Evolutionary conservation across 768 basidiomycete species (phyloP), one percentile per base, ranked within the genome.

Genomic region (Tephrocybe sp.): DNA sequence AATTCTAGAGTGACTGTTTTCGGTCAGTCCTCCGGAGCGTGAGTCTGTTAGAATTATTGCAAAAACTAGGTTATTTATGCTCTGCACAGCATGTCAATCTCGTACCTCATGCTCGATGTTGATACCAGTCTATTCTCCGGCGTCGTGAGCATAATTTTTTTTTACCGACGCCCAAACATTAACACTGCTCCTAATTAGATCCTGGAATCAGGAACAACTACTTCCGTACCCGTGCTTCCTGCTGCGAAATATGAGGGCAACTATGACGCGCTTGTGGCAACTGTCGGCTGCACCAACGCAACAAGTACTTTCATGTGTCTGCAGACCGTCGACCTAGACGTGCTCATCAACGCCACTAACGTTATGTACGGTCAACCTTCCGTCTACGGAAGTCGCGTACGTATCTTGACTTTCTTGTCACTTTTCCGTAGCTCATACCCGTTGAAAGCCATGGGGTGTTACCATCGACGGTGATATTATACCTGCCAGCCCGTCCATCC

Each of bases 21-120:
- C 44, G 83, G 82, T n/a, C 72, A 83, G 53, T 76, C 74, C 34
- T 82, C 81, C 8, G 81, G 82, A 5, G 76, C 80, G 59, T 58
- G 40, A 16, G 75, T 76, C 43, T 1, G 16, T n/a, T 5, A 6
- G 12, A 6, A 30, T 30, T 30, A 6, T 12, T 30, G 28, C 6
- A 5, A 35, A 11, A 35, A 11, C 16, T 19, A n/a, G 16, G 28
- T n/a, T 12, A 47, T 16, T 18, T 15, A 46, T 24, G 16, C n/a
- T 30, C 9, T 12, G 4, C 5, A 5, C 9, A 56, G 60, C 8
- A 58, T 60, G 56, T 58, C 69, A 1, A 62, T 76, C 44, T 67
- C 73, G 22, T 69, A 69, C 47, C 61, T 57, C 74, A 35, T 68
- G 69, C 53, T 66, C 64, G 2, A 59, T 53, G 19, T 56, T 72